Percentiles rank a stretch among this genome's conserved stretches.
phyloP scores from a whole-genome alignment of 2,329 filamentous ascomycete species.

The Talaromyces sp. region DNA sequence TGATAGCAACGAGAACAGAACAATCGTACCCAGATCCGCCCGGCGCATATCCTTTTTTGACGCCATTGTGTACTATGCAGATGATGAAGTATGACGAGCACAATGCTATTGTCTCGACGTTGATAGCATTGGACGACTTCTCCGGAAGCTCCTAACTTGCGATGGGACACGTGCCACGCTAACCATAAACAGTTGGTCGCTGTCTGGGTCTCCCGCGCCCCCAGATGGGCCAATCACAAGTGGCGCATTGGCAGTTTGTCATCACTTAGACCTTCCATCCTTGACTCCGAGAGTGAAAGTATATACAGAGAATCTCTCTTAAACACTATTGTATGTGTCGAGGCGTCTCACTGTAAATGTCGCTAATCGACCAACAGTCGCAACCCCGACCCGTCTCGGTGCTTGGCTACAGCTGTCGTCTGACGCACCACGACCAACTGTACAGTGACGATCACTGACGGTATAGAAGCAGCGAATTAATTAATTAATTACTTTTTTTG shows the following conservation, averaged over 20 bases:
- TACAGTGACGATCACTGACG: background rate
- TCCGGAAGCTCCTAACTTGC: background rate
- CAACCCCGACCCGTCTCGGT: background rate
- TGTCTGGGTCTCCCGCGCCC: background rate
- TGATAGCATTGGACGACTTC: background rate
- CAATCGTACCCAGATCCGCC: constrained; percentile 61
- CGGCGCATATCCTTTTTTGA: constrained; percentile 72
- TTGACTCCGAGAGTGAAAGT: no score
- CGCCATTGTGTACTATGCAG: constrained; percentile 49
- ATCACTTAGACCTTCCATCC: background rate
- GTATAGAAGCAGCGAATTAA: background rate
- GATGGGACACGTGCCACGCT: constrained; percentile 7
- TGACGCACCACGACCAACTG: background rate
- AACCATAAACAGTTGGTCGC: background rate
- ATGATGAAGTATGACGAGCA: background rate
- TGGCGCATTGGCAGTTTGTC: background rate
- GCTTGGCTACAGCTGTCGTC: background rate
- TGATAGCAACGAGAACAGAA: background rate
- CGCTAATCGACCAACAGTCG: background rate
- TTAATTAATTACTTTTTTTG: background rate
- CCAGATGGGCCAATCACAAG: background rate
- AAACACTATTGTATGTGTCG: no score
- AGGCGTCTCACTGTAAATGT: no score
- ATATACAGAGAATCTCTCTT: no score
- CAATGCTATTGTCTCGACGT: background rate